A percentile compares a stretch with the other conserved stretches of the same genome.
phyloP scores from a whole-genome alignment of 495 filamentous ascomycete species.

The Penicillium silybi region DNA sequence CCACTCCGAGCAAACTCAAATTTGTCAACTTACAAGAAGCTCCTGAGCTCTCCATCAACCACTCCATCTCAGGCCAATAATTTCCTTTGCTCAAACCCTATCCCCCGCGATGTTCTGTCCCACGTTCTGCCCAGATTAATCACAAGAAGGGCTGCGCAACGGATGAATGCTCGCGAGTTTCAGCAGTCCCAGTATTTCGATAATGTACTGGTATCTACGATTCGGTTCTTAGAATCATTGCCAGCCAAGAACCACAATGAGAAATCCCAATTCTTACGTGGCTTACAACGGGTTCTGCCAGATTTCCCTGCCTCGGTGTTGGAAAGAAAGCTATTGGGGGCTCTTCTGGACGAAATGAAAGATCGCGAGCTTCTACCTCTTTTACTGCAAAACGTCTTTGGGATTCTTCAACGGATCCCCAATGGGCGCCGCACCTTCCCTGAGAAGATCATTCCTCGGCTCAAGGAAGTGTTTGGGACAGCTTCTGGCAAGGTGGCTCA shows the following conservation, averaged over 20 bases:
- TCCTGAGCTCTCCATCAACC: constrained; percentile 70
- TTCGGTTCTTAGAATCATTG: constrained; percentile 86
- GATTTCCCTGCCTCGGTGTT: constrained; percentile 90
- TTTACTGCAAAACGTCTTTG: constrained; percentile 86
- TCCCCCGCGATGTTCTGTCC: constrained; percentile 72
- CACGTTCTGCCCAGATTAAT: constrained; percentile 78
- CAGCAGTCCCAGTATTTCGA: constrained; percentile 94
- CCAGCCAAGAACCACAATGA: constrained; percentile 89
- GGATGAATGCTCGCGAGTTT: constrained; percentile 86
- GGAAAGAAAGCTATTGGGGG: constrained; percentile 89
- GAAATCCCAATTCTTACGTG: constrained; percentile 87
- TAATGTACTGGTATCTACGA: constrained; percentile 90
- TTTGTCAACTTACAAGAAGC: constrained; percentile 72
- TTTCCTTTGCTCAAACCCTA: constrained; percentile 70
- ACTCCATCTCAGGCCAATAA: constrained; percentile 76
- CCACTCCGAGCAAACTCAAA: constrained; percentile 79
- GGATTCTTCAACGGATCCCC: constrained; percentile 72
- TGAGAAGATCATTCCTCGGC: constrained; percentile 75
- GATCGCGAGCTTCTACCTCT: constrained; percentile 80
- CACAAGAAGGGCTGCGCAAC: constrained; percentile 77
- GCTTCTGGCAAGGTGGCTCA: constrained; percentile 42
- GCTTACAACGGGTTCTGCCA: constrained; percentile 75
- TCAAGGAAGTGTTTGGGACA: constrained; percentile 76
- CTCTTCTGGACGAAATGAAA: constrained; percentile 85
- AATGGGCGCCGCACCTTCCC: constrained; percentile 72